phyloP scores from a whole-genome alignment of 2,329 filamentous ascomycete genomes.

The Fusarium floridanum region DNA sequence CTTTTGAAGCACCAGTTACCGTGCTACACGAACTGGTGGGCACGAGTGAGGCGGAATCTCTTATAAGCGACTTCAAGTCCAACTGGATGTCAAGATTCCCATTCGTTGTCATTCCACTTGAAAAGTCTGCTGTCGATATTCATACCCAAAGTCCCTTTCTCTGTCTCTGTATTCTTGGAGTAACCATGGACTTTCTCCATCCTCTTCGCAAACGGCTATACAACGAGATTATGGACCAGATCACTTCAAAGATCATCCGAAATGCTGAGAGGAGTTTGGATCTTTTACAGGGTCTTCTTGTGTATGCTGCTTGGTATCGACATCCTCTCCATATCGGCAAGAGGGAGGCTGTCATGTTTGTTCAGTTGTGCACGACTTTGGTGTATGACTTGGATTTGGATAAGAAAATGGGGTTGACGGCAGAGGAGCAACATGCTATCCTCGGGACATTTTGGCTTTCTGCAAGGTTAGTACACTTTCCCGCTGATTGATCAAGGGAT shows the following conservation, averaged over 20 bases:
- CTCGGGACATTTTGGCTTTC: constrained; percentile 6
- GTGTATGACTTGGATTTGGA: constrained; percentile 1
- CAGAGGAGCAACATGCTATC: neutral
- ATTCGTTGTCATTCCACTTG: neutral
- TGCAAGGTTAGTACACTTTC: neutral
- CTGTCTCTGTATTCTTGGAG: neutral
- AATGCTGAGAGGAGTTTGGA: neutral
- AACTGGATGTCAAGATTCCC: neutral
- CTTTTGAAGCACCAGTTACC: neutral
- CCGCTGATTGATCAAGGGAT: too few relatives aligned
- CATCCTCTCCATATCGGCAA: neutral
- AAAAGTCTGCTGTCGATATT: neutral
- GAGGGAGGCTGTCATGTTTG: neutral
- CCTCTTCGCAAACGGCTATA: neutral
- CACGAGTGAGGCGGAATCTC: neutral
- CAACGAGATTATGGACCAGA: constrained; percentile 1
- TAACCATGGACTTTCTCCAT: neutral
- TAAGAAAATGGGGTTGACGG: neutral
- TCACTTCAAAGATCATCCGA: neutral
- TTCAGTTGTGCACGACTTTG: neutral
- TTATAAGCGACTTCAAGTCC: neutral
- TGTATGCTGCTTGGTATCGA: constrained; percentile 2
- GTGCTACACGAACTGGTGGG: neutral
- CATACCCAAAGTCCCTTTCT: neutral
- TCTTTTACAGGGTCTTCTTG: neutral